Percentiles rank a stretch among this genome's conserved stretches.
phyloP scores from a whole-genome alignment of 2,329 filamentous ascomycete species.

The Pseudocercospora ulei region DNA sequence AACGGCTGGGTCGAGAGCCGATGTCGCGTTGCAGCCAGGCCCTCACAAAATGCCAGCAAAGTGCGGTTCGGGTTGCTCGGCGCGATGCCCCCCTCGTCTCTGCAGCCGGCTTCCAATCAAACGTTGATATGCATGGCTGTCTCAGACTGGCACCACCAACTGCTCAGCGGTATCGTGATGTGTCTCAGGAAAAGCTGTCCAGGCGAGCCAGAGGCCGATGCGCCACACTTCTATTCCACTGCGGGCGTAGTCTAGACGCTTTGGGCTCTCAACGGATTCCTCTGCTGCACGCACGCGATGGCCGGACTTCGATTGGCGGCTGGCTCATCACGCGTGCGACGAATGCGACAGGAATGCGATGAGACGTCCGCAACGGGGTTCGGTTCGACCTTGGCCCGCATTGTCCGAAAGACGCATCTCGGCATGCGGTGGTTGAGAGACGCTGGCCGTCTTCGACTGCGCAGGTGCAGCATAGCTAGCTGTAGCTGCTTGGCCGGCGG shows the following conservation, averaged over 20 bases:
- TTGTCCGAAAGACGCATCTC: not conserved
- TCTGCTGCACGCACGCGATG: slow-evolving; percentile 2
- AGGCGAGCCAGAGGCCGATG: not conserved
- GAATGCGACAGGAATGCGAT: slow-evolving; percentile 2
- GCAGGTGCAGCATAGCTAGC: no score
- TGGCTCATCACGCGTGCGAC: no score
- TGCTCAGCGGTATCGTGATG: not conserved
- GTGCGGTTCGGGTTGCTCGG: slow-evolving; percentile 1
- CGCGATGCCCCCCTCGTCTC: slow-evolving; percentile 1
- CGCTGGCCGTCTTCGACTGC: no score
- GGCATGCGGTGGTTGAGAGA: not conserved
- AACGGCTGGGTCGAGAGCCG: not conserved
- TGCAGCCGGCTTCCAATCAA: slow-evolving; percentile 6
- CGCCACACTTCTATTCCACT: not conserved
- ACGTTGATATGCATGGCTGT: slow-evolving; percentile 9
- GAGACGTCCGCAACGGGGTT: not conserved
- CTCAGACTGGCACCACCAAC: slow-evolving; percentile 4
- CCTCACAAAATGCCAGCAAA: not conserved
- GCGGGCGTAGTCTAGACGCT: slow-evolving; percentile 5
- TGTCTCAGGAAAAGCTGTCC: not conserved
- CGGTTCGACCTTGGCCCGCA: slow-evolving; percentile 1
- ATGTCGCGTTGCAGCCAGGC: not conserved
- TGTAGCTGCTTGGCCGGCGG: no score
- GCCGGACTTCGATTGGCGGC: not conserved
- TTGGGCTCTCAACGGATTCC: slow-evolving; percentile 4